Evolutionary conservation across 306 rosid species (phyloP), one percentile per base, ranked within the genome.

Genomic region (Canavalia gladiata): DNA sequence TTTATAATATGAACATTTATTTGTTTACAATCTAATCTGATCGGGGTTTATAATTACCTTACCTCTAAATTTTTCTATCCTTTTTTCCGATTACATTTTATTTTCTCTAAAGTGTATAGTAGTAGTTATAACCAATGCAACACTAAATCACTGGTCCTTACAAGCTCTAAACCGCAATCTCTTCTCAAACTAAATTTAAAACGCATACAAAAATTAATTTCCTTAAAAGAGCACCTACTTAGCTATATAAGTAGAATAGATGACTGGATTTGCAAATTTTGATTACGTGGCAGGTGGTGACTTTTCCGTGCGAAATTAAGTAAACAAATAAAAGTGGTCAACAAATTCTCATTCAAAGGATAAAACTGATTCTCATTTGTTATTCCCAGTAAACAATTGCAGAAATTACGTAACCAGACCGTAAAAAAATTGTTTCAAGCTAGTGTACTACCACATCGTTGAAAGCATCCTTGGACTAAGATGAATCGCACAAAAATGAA

Each of bases 401-500:
- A 42, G 18, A 42, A 49, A 37, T 7, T 50, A 59, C 37, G 9
- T 11, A 47, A 63, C 7, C 1, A 35, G 64, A 7, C 6, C 28
- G 6, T 50, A 9, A 30, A 29, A 25, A 56, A 78, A 50, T 12
- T 30, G 58, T 80, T 58, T 57, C 81, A 55, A 67, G 50, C 77
- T 74, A 76, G 51, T 25, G 70, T 12, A 56, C 47, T 29, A 45
- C 55, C 51, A 55, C 52, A 71, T 29, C 8, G 45, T 55, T 29
- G 76, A 73, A 68, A 68, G 68, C 1, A 35, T 28, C 63, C 75
- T 12, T 1, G 29, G 31, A 76, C 79, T 59, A 67, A 33, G 50
- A 18, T 59, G 59, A 75, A 59, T 68, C 84, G 76, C 55, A 13
- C 73, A 73, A 63, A 62, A 77, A 58, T 46, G 34, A 84, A 67